phyloP scores from a whole-genome alignment of 441 rosid genomes.

The Euphorbia celastroides region DNA sequence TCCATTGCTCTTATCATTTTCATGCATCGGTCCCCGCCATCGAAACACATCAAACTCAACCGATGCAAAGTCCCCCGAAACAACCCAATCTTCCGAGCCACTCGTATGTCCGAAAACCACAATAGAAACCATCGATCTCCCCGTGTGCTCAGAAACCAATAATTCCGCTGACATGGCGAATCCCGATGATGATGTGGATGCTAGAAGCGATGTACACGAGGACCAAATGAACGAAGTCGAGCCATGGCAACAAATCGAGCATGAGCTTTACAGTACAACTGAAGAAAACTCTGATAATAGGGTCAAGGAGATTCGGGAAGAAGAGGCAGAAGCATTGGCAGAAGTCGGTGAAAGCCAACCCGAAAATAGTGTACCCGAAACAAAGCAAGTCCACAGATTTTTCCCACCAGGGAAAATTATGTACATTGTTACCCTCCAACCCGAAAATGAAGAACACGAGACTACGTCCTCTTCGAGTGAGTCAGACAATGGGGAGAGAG shows the following conservation, averaged over 20 bases:
- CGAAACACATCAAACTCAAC: slow-evolving; percentile 36
- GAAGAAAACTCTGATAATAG: slow-evolving; percentile 38
- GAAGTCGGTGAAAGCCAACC: slow-evolving; percentile 51
- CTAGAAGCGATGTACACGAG: slow-evolving; percentile 32
- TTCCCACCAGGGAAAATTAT: slow-evolving; percentile 86
- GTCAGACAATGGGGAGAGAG: slow-evolving; percentile 24
- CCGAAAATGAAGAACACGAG: slow-evolving; percentile 27
- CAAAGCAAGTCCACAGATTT: slow-evolving; percentile 72
- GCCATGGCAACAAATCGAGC: slow-evolving; percentile 89
- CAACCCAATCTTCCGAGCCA: slow-evolving; percentile 36
- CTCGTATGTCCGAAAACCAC: slow-evolving; percentile 29
- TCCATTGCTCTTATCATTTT: slow-evolving; percentile 66
- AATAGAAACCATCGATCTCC: slow-evolving; percentile 31
- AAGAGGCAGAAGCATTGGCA: slow-evolving; percentile 81
- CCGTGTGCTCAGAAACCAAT: slow-evolving; percentile 37
- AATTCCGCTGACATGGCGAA: slow-evolving; percentile 31
- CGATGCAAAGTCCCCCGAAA: slow-evolving; percentile 34
- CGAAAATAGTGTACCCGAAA: slow-evolving; percentile 36
- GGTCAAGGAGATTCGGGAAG: slow-evolving; percentile 67
- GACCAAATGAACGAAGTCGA: slow-evolving; percentile 69
- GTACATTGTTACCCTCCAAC: slow-evolving; percentile 56
- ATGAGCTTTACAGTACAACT: slow-evolving; percentile 52
- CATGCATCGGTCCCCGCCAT: slow-evolving; percentile 84
- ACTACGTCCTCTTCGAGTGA: slow-evolving; percentile 28
- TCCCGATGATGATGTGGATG: slow-evolving; percentile 33